A percentile compares a stretch with the other conserved stretches of the same genome.
Evolutionary conservation across 176 grass and related monocot genomes (phyloP).

Genomic region (Alopecurus myosuroides): DNA sequence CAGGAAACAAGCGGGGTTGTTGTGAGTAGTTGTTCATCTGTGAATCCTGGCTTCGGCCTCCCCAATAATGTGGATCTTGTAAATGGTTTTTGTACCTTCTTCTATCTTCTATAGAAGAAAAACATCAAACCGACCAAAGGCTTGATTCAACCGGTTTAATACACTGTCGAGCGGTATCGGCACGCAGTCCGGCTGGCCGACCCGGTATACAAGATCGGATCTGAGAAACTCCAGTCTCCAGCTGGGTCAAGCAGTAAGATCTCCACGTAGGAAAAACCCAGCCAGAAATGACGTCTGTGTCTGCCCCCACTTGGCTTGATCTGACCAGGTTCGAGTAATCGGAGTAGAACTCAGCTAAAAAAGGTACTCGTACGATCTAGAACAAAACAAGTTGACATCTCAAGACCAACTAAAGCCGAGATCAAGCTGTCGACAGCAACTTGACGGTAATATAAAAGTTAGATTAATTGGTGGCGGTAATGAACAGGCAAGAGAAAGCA

Average conservation of each 20-base stretch:
- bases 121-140: no score
- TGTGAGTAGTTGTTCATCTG: no score
- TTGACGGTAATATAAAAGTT: background rate
- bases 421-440: background rate
- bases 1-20: no score
- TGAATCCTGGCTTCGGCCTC: no score
- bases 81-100: no score
- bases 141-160: no score
- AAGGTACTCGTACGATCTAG: background rate
- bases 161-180: no score
- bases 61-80: no score
- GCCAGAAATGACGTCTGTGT: background rate
- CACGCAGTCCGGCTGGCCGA: background rate
- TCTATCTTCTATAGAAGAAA: no score
- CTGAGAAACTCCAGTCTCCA: background rate
- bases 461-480: background rate
- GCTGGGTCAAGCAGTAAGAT: background rate
- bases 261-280: background rate
- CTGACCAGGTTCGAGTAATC: background rate
- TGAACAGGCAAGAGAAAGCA: background rate
- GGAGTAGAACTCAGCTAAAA: background rate
- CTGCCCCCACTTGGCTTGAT: background rate
- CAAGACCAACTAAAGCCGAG: background rate
- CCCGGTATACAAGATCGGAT: background rate
- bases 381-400: background rate